phyloP scores from a whole-genome alignment of 495 filamentous ascomycete species.

The Penicillium alfredii region DNA sequence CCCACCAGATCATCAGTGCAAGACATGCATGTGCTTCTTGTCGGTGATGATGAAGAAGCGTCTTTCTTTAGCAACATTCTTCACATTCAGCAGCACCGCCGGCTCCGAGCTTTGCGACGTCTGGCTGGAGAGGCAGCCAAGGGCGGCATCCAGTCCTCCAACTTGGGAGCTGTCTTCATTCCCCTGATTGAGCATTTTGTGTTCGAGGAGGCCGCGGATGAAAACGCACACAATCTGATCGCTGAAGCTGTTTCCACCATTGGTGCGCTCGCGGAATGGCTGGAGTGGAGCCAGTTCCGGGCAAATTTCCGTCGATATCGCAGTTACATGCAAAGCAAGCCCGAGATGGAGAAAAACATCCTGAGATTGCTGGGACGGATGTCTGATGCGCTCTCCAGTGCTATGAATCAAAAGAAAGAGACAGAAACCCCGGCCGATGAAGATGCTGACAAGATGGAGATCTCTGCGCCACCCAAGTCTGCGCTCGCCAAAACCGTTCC shows the following conservation, averaged over 20 bases:
- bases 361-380: slow-evolving; percentile 74
- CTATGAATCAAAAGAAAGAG: slow-evolving; percentile 37
- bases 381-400: slow-evolving; percentile 63
- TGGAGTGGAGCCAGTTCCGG: slow-evolving; percentile 90
- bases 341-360: slow-evolving; percentile 78
- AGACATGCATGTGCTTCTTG: slow-evolving; percentile 70
- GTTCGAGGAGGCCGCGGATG: slow-evolving; percentile 69
- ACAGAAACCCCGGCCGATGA: slow-evolving; percentile 31
- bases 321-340: slow-evolving; percentile 70
- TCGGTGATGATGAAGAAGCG: slow-evolving; percentile 75
- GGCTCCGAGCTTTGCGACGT: slow-evolving; percentile 74
- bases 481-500: slow-evolving; percentile 63
- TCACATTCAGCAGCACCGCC: slow-evolving; percentile 83
- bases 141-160: slow-evolving; percentile 59
- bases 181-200: slow-evolving; percentile 92
- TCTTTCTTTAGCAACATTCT: slow-evolving; percentile 92
- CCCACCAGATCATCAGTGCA: slow-evolving; percentile 60
- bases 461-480: slow-evolving; percentile 26
- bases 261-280: slow-evolving; percentile 60
- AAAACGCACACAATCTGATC: slow-evolving; percentile 74
- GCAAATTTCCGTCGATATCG: slow-evolving; percentile 75
- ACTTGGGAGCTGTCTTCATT: slow-evolving; percentile 80
- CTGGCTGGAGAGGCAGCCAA: slow-evolving; percentile 60
- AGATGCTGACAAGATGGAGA: slow-evolving; percentile 26
- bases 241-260: slow-evolving; percentile 76